Percentiles rank a stretch among this genome's conserved stretches.
Conservation (phyloP, 1,284 basidiomycete genomes). For the Moesziomyces antarcticus region DNA sequence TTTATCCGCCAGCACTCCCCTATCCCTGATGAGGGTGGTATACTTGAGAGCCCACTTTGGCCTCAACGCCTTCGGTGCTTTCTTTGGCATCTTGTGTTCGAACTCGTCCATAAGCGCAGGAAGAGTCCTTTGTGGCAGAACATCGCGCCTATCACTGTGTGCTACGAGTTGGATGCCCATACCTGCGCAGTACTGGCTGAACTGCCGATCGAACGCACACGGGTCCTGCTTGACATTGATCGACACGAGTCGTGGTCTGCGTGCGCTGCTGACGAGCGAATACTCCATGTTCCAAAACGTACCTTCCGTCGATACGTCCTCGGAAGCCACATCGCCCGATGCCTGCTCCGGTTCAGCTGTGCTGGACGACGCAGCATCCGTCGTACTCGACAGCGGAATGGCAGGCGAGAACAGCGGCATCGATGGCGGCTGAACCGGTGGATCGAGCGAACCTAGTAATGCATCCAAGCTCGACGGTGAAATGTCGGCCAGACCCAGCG, state of each 20-base stretch:
- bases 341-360: constrained; percentile 11
- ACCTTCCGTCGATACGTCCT: constrained; percentile 1
- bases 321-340: constrained; percentile 13
- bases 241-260: constrained; percentile 45
- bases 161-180: constrained; percentile 51
- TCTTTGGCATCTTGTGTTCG: constrained; percentile 35
- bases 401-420: constrained; percentile 31
- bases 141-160: constrained; percentile 50
- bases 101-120: constrained; percentile 56
- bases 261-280: constrained; percentile 23
- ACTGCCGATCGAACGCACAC: constrained; percentile 42
- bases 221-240: constrained; percentile 57
- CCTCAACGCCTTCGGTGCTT: constrained; percentile 8
- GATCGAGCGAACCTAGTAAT: constrained; percentile 17
- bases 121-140: constrained; percentile 49
- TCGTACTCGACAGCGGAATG: constrained; percentile 35
- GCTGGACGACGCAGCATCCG: constrained; percentile 19
- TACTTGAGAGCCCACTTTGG: constrained; percentile 60
- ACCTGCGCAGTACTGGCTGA: constrained; percentile 49
- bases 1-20: constrained; percentile 59
- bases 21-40: constrained; percentile 55
- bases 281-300: constrained; percentile 42
- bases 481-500: constrained; percentile 53
- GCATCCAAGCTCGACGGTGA: constrained; percentile 25
- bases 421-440: constrained; percentile 25